Percentiles rank a stretch among this genome's conserved stretches.
phyloP scores from a whole-genome alignment of 305 asterid genomes.

The Solanum aculeatissimum region DNA sequence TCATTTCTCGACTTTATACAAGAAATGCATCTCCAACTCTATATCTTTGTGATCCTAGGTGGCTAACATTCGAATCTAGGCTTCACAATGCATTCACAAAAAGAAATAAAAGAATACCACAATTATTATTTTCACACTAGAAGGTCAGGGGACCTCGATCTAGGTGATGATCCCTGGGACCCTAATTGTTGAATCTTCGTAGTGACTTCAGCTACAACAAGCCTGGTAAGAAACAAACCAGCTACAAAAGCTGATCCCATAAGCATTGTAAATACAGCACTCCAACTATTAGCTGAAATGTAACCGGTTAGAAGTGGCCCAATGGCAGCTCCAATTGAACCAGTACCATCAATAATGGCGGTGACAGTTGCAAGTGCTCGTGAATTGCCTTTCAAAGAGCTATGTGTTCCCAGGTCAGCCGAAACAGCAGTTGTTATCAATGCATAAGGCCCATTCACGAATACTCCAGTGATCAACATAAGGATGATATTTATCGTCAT shows the following conservation, averaged over 20 bases:
- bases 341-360: slow-evolving; percentile 91
- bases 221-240: slow-evolving; percentile 72
- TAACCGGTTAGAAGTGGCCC: slow-evolving; percentile 91
- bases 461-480: slow-evolving; percentile 73
- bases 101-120: not conserved
- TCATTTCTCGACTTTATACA: not conserved
- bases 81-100: not conserved
- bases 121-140: slow-evolving; percentile 32
- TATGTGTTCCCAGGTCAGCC: slow-evolving; percentile 93
- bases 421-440: slow-evolving; percentile 95
- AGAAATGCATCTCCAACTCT: slow-evolving; percentile 4
- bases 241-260: slow-evolving; percentile 81
- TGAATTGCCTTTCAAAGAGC: slow-evolving; percentile 70
- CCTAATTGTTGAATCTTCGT: slow-evolving; percentile 42
- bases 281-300: slow-evolving; percentile 83
- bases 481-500: slow-evolving; percentile 54
- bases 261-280: slow-evolving; percentile 76
- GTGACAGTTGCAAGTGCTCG: slow-evolving; percentile 89
- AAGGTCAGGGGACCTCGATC: slow-evolving; percentile 15
- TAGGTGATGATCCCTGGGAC: slow-evolving; percentile 7
- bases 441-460: slow-evolving; percentile 98
- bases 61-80: not conserved
- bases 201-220: slow-evolving; percentile 79
- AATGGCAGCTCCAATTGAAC: slow-evolving; percentile 88
- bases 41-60: slow-evolving; percentile 3